These are phyloP conservation scores for Parathielavia hyrcaniae DNA, from an alignment of 495 filamentous ascomycete species.

Conservation along the genomic window DNA sequence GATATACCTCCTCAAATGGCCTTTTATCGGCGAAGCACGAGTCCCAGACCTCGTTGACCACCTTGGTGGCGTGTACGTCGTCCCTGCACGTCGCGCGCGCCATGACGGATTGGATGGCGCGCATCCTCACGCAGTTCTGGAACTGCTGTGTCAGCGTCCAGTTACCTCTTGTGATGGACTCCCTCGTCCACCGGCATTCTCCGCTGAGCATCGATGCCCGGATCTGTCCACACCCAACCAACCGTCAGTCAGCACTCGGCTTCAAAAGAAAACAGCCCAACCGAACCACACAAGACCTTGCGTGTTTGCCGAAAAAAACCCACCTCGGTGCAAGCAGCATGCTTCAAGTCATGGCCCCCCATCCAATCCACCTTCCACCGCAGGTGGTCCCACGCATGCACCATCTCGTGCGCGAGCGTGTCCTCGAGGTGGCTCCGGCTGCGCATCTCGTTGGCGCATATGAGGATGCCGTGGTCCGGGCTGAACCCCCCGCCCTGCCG, in stretches of 20 bases:
- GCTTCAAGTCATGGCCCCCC: conserved; percentile 61
- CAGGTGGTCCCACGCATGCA: conserved; percentile 92
- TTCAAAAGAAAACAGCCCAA: too few relatives aligned
- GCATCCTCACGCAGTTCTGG: conserved; percentile 79
- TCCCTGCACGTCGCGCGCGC: conserved; percentile 73
- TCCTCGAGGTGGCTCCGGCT: conserved; percentile 77
- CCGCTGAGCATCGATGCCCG: conserved; percentile 85
- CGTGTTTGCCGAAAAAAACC: conserved; percentile 23
- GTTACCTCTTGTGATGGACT: conserved; percentile 75
- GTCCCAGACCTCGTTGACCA: conserved; percentile 96
- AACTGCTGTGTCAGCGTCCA: conserved; percentile 87
- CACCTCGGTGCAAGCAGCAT: conserved; percentile 95
- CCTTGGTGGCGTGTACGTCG: conserved; percentile 75
- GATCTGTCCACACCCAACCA: conserved; percentile 60
- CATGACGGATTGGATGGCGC: conserved; percentile 71
- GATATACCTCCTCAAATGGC: conserved; percentile 94
- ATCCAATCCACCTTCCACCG: conserved; percentile 81
- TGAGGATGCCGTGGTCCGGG: conserved; percentile 72
- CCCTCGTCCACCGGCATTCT: conserved; percentile 85
- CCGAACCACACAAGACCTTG: too few relatives aligned
- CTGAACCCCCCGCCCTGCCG: conserved; percentile 70
- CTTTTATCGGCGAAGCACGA: conserved; percentile 91
- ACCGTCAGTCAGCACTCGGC: not conserved
- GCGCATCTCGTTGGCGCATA: conserved; percentile 83
- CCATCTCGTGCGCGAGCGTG: conserved; percentile 93